A percentile compares a stretch with the other conserved stretches of the same genome.
phyloP scores from a whole-genome alignment of 768 basidiomycete species.

The Panus rudis region DNA sequence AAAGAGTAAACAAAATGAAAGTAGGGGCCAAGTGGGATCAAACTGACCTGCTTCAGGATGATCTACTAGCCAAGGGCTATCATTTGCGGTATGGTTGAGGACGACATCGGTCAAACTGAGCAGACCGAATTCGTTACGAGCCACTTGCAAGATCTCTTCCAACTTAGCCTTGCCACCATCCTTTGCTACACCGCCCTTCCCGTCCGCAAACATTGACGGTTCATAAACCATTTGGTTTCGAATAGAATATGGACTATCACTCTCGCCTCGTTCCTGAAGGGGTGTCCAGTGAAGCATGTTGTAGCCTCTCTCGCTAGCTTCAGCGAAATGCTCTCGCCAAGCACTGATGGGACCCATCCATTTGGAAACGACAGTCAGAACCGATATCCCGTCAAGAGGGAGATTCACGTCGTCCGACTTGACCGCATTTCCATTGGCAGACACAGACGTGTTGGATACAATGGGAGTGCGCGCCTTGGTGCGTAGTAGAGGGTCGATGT shows the following conservation, averaged over 20 bases:
- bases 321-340: slow-evolving; percentile 77
- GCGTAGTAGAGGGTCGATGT: slow-evolving; percentile 86
- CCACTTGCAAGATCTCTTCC: slow-evolving; percentile 56
- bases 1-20: background rate
- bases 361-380: slow-evolving; percentile 90
- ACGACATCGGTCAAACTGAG: slow-evolving; percentile 93
- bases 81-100: slow-evolving; percentile 94
- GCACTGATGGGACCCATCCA: slow-evolving; percentile 88
- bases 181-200: slow-evolving; percentile 22
- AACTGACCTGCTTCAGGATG: slow-evolving; percentile 99
- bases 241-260: slow-evolving; percentile 91
- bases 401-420: slow-evolving; percentile 52
- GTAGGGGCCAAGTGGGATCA: slow-evolving; percentile 20
- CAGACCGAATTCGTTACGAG: slow-evolving; percentile 82
- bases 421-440: slow-evolving; percentile 45
- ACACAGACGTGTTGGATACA: slow-evolving; percentile 47
- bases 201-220: slow-evolving; percentile 52
- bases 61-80: slow-evolving; percentile 83
- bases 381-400: slow-evolving; percentile 80
- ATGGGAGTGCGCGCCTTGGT: slow-evolving; percentile 69
- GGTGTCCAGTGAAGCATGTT: slow-evolving; percentile 99
- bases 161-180: slow-evolving; percentile 53
- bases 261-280: slow-evolving; percentile 83
- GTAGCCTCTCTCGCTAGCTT: slow-evolving; percentile 86
- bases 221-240: slow-evolving; percentile 83